Evolutionary conservation across 176 grass and related monocot species (phyloP).

Genomic region (Musa troglodytarum): DNA sequence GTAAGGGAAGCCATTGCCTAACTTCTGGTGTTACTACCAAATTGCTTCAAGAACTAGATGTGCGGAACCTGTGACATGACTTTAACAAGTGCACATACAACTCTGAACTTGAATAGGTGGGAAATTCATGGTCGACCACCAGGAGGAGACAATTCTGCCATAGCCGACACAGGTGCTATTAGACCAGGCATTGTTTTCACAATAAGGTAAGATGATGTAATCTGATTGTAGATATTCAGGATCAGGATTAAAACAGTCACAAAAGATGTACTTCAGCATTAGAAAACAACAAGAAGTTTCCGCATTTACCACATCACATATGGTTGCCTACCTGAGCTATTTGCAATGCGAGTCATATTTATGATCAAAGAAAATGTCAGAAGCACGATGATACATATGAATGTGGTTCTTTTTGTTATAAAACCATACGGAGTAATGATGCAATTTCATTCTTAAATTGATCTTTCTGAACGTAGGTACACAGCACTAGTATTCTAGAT

Average conservation of each 20-base stretch:
- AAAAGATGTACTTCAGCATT: too few species aligned
- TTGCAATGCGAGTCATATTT: too few species aligned
- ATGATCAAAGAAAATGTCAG: too few species aligned
- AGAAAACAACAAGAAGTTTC: too few species aligned
- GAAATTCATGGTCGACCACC: slow-evolving; percentile 68
- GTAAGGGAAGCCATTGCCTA: slow-evolving; percentile 29
- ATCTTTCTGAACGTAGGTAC: background rate
- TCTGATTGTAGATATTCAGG: background rate
- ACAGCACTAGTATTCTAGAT: background rate
- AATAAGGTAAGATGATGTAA: slow-evolving; percentile 47
- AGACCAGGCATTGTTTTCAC: slow-evolving; percentile 75
- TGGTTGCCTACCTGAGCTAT: too few species aligned
- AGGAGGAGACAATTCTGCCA: slow-evolving; percentile 71
- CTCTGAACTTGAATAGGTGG: slow-evolving; percentile 43
- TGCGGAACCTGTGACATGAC: background rate
- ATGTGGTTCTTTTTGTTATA: too few species aligned
- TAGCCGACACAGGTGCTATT: slow-evolving; percentile 66
- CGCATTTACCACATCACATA: too few species aligned
- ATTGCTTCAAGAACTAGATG: slow-evolving; percentile 6
- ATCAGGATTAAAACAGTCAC: too few species aligned
- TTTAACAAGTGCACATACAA: background rate
- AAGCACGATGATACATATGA: too few species aligned
- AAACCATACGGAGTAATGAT: too few species aligned
- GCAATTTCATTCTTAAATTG: too few species aligned
- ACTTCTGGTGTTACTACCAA: background rate